Evolutionary conservation across 2,329 filamentous ascomycete species (phyloP), one percentile per base, ranked within the genome.

Genomic region (Diaporthe citrichinensis): DNA sequence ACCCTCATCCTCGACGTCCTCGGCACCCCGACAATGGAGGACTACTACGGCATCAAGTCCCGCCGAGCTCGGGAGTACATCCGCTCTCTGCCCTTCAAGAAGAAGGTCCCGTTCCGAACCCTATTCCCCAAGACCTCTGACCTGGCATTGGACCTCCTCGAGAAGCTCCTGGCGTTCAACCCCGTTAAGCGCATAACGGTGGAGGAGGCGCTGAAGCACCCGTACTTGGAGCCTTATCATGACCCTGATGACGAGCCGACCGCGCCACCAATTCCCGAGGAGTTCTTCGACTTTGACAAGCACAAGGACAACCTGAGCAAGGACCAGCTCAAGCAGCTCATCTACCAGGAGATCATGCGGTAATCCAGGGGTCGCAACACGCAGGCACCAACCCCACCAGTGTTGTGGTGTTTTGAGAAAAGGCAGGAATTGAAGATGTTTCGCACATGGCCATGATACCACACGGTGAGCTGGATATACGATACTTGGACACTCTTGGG

Each of bases 81-180:
- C 83, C 95, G 97, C 77, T 98, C 96, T 72, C 91, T 98, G 62
- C 96, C 97, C 25, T 98, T 98, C 90, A 98, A 98, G 92, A 98
- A 98, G 93, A 98, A 98, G 92, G 97, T 98, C 65, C 96, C 97
- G 0, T 97, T 98, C 92, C 95, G 97, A 84, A 94, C 94, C 59
- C 92, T 99, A 84, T 99, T 99, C 90, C 96, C 97, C 79, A 98
- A 98, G 90, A 98, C 96, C n/a, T 98, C 96, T n/a, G 96, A 98
- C 78, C 88, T 98, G 49, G 97, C 97, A 0, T 90, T 99, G 51
- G 97, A 99, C 82, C 89, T 99, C 53, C 90, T 99, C 34, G 97
- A 99, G 90, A 97, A 97, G 86, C 91, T 99, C 23, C 90, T 99
- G 41, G 96, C 97, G 17, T 99, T 99, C 89, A 99, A 99, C 87